A percentile compares a stretch with the other conserved stretches of the same genome.
Conservation (phyloP, 108 stramenopile species). For the Nannochloropsis oceanica region DNA sequence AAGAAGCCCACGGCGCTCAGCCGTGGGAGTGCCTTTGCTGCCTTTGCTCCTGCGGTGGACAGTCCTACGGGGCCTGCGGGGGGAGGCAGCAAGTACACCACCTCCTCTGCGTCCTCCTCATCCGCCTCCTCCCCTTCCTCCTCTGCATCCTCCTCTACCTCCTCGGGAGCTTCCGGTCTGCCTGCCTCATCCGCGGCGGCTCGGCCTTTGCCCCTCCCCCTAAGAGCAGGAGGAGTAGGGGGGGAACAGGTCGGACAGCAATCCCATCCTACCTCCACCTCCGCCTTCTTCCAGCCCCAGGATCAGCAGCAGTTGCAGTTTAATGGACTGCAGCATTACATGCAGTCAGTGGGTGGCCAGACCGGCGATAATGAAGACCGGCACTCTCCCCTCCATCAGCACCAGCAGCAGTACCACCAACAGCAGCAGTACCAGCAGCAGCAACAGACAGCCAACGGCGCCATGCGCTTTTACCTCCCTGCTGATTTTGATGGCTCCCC, state of each 20-base stretch:
- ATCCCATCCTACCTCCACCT: too few species aligned
- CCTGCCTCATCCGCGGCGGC: not conserved
- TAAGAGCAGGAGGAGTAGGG: not conserved
- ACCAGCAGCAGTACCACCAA: too few species aligned
- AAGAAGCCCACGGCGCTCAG: too few species aligned
- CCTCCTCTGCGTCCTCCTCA: not conserved
- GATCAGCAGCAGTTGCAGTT: too few species aligned
- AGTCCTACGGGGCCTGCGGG: not conserved
- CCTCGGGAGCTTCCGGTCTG: not conserved
- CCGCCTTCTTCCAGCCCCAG: too few species aligned
- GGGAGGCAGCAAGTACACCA: not conserved
- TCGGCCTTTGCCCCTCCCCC: not conserved
- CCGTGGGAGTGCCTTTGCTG: not conserved
- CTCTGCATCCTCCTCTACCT: not conserved
- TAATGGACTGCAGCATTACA: not conserved
- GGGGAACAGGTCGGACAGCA: too few species aligned
- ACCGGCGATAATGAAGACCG: too few species aligned
- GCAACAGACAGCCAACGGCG: too few species aligned
- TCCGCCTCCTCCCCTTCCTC: not conserved
- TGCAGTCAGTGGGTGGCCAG: not conserved
- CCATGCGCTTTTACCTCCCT: too few species aligned
- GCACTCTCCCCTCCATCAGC: too few species aligned
- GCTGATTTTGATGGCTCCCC: not conserved
- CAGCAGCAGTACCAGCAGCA: too few species aligned
- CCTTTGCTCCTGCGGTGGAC: not conserved